Evolutionary conservation across 2,329 filamentous ascomycete genomes (phyloP).

Genomic region (Epichloe festucae): DNA sequence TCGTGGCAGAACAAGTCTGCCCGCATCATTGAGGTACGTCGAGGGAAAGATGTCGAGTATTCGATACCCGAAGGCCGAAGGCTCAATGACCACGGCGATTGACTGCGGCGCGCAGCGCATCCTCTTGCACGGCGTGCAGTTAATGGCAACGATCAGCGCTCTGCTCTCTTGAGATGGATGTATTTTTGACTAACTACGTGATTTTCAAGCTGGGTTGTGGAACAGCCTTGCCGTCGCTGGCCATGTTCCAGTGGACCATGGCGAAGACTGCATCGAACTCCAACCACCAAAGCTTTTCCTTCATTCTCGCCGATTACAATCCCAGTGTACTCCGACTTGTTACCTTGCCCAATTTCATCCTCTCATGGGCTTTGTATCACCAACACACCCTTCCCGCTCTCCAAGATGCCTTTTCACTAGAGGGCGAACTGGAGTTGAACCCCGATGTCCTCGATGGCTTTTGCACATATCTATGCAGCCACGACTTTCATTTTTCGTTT

Average conservation of each 20-base stretch:
- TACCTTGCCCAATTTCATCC: slow-evolving; percentile 64
- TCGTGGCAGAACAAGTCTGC: slow-evolving; percentile 21
- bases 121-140: neutral
- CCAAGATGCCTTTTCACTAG: slow-evolving; percentile 32
- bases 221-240: slow-evolving; percentile 59
- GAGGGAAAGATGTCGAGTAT: neutral
- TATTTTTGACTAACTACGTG: slow-evolving; percentile 7
- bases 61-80: neutral
- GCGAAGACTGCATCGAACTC: slow-evolving; percentile 14
- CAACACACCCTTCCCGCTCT: slow-evolving; percentile 23
- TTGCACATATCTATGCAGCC: slow-evolving; percentile 33
- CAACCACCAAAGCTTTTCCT: slow-evolving; percentile 33
- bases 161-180: neutral
- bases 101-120: too few species aligned
- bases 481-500: slow-evolving; percentile 47
- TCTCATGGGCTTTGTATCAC: slow-evolving; percentile 49
- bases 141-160: neutral
- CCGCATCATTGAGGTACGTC: slow-evolving; percentile 41
- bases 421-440: slow-evolving; percentile 52
- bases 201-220: slow-evolving; percentile 57
- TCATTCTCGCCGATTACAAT: slow-evolving; percentile 71
- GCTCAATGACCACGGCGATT: too few species aligned
- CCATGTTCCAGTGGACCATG: slow-evolving; percentile 52
- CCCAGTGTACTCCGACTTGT: slow-evolving; percentile 64
- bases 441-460: slow-evolving; percentile 47